These are phyloP conservation scores for Euphorbia tirucalli DNA, from an alignment of 345 rosid genomes.

Conservation along the genomic window DNA sequence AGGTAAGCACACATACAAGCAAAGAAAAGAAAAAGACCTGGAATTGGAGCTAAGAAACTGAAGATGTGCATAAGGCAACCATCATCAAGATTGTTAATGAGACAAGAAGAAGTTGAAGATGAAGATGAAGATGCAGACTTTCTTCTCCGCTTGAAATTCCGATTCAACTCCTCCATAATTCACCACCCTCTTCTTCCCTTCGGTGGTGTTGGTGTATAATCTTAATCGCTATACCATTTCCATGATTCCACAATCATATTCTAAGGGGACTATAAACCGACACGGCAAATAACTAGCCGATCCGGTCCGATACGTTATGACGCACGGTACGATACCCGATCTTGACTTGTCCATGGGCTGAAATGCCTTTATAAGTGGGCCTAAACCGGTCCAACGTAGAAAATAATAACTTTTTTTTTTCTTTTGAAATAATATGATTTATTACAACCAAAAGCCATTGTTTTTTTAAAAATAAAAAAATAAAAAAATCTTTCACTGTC, in stretches of 20 bases:
- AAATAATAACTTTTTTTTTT: too few relatives aligned
- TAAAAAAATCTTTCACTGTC: too few relatives aligned
- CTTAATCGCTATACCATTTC: not conserved
- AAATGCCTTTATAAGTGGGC: not conserved
- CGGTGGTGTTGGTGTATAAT: too few relatives aligned
- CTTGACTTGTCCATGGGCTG: not conserved
- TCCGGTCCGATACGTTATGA: not conserved
- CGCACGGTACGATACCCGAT: not conserved
- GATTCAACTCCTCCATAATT: conserved; percentile 1
- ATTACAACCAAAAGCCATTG: too few relatives aligned
- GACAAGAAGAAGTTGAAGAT: too few relatives aligned
- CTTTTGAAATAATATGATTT: too few relatives aligned
- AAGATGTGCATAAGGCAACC: conserved; percentile 98
- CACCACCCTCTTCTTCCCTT: not conserved
- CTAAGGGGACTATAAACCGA: not conserved
- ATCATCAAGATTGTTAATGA: conserved; percentile 81
- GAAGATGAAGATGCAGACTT: conserved; percentile 13
- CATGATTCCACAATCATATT: not conserved
- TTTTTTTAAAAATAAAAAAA: too few relatives aligned
- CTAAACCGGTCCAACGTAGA: not conserved
- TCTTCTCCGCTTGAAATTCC: not conserved
- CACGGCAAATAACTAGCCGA: too few relatives aligned
- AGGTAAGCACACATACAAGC: too few relatives aligned
- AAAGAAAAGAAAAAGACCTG: conserved; percentile 40
- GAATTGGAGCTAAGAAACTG: conserved; percentile 91